phyloP scores from a whole-genome alignment of 2,329 filamentous ascomycete species.

The Colletotrichum endophyticum region DNA sequence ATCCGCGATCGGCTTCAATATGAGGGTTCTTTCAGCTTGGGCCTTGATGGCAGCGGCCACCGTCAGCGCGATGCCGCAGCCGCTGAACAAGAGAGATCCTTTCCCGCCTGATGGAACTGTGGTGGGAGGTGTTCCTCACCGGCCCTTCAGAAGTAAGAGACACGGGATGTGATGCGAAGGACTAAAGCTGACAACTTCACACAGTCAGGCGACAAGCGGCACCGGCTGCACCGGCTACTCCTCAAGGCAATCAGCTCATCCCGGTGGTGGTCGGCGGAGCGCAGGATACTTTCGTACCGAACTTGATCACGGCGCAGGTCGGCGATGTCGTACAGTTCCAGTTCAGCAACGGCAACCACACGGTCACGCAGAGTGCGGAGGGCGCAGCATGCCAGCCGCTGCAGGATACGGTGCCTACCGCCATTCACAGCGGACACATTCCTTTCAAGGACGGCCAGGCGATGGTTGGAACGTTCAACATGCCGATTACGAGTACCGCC shows the following conservation, averaged over 20 bases:
- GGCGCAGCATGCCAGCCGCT: conserved; percentile 41
- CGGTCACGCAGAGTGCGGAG: conserved; percentile 43
- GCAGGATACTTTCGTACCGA: conserved; percentile 42
- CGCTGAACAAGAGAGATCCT: not conserved
- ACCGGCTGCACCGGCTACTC: not conserved
- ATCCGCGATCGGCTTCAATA: not conserved
- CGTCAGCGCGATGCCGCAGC: conserved; percentile 13
- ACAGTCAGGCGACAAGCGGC: conserved; percentile 14
- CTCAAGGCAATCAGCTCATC: conserved; percentile 21
- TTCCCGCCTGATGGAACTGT: conserved; percentile 12
- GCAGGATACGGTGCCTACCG: conserved; percentile 32
- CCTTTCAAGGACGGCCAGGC: conserved; percentile 38
- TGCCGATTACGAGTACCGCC: conserved; percentile 46
- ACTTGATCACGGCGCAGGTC: conserved; percentile 33
- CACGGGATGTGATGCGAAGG: too few relatives aligned
- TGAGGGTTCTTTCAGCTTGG: conserved; percentile 10
- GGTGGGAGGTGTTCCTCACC: conserved; percentile 1
- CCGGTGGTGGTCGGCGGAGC: conserved; percentile 41
- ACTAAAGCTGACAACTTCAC: not conserved
- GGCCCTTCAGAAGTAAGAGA: conserved; percentile 5
- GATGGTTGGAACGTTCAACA: conserved; percentile 49
- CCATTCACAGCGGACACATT: conserved; percentile 46
- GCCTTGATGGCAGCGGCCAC: not conserved
- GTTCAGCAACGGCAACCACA: conserved; percentile 48
- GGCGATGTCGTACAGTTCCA: conserved; percentile 48